These are phyloP conservation scores for Magnolia sinica DNA, from an alignment of 164 flowering plant genomes.

Conservation along the genomic window DNA sequence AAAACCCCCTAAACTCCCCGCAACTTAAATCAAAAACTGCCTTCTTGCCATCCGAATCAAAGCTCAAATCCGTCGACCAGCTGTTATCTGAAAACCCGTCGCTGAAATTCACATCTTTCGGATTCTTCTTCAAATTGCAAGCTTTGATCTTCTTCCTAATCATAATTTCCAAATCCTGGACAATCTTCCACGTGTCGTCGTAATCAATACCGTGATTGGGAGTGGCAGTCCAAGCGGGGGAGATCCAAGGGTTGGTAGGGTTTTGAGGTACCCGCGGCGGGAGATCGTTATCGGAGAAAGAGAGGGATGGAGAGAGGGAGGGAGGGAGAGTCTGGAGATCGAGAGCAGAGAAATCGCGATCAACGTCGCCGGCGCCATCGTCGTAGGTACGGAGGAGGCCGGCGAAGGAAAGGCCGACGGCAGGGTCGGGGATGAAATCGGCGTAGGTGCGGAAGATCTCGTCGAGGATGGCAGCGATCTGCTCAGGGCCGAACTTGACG, in stretches of 20 bases:
- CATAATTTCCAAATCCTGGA: slow-evolving; percentile 13
- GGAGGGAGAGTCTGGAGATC: not conserved
- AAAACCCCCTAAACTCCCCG: slow-evolving; percentile 3
- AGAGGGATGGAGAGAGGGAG: not conserved
- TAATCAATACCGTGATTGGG: slow-evolving; percentile 14
- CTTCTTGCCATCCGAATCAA: slow-evolving; percentile 4
- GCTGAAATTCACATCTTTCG: not conserved
- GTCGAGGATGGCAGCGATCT: slow-evolving; percentile 19
- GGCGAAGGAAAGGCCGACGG: slow-evolving; percentile 11
- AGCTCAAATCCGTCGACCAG: slow-evolving; percentile 18
- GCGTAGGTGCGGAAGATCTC: slow-evolving; percentile 21
- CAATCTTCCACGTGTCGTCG: slow-evolving; percentile 9
- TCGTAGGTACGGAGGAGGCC: slow-evolving; percentile 20
- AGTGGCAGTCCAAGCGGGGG: slow-evolving; percentile 10
- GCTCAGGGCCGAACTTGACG: slow-evolving; percentile 18
- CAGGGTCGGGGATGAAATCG: slow-evolving; percentile 14
- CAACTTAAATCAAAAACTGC: slow-evolving; percentile 4
- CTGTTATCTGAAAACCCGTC: slow-evolving; percentile 17
- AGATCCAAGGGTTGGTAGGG: slow-evolving; percentile 2
- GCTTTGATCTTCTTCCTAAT: slow-evolving; percentile 8
- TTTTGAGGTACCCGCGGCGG: not conserved
- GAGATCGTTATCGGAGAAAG: not conserved
- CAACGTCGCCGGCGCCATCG: slow-evolving; percentile 23
- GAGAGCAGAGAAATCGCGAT: slow-evolving; percentile 20
- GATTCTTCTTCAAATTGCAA: not conserved